Evolutionary conservation across 208 protist genomes (phyloP), one percentile per base, ranked within the genome.

Genomic region (Crithidia sp.): DNA sequence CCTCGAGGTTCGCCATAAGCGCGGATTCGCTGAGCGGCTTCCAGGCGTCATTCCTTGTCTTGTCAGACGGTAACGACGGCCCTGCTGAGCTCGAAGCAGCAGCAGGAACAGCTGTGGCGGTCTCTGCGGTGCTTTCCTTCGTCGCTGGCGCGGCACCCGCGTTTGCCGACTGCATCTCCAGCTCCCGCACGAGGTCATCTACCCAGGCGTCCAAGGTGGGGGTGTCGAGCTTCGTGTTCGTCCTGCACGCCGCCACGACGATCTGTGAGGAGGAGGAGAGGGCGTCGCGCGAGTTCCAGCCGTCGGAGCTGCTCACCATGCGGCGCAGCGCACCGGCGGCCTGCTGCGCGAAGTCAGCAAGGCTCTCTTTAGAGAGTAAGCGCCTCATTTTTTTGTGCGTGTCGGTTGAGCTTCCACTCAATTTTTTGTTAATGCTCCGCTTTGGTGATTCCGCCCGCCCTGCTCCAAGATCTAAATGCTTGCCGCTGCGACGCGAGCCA

Each of bases 271-370:
- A 67, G 36, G 81, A 50, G 5, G 83, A 88, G 57, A 81, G 76
- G 10, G 60, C 67, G 45, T 91, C 82, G 45, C 82, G 71, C 5
- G 69, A 70, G 56, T 57, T 67, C 54, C 83, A 82, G 2, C 59
- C 45, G 16, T 79, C 74, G 17, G 67, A 43, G 54, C 61, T 73
- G 53, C 74, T 80, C 56, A 94, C 82, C 47, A 89, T 60, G 47
- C 86, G 84, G 17, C 89, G 84, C 44, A 94, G 50, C 28, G 84
- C 83, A 43, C 69, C 78, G 36, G 91, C 86, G 4, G 86, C 86
- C 59, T 89, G 83, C 39, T 91, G 86, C 10, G 89, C 86, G n/a
- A 94, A 75, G 61, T 84, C 82, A 0, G 81, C 59, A 37, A 94
- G 66, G 41, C 84, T 81, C 8, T 88, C 82, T 59, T 81, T 91